Conservation (phyloP, 1,284 basidiomycete species). For the Ustilago shanxiensis region DNA sequence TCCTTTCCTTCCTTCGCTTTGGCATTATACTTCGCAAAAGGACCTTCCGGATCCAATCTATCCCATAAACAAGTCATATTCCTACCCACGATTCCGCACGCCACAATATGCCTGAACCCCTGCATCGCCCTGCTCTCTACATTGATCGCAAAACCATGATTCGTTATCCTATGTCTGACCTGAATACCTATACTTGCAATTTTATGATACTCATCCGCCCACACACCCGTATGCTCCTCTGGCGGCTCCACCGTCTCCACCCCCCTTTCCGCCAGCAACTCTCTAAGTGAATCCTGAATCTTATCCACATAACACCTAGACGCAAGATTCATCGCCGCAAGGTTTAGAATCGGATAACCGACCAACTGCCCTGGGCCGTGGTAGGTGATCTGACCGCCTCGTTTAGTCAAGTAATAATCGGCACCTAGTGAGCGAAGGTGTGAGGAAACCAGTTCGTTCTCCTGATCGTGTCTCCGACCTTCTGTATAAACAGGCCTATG, state of each 20-base stretch:
- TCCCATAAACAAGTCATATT: conserved; percentile 74
- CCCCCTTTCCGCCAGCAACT: conserved; percentile 72
- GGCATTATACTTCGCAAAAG: conserved; percentile 20
- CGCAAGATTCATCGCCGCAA: conserved; percentile 74
- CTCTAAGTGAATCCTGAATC: conserved; percentile 77
- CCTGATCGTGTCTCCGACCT: conserved; percentile 79
- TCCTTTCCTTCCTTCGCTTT: not conserved
- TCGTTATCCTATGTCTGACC: conserved; percentile 90
- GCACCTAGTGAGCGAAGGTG: conserved; percentile 83
- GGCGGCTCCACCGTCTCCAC: conserved; percentile 72
- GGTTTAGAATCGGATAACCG: conserved; percentile 92
- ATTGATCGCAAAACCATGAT: conserved; percentile 95
- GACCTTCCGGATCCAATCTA: conserved; percentile 12
- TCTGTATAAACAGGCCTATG: conserved; percentile 95
- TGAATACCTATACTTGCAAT: conserved; percentile 96
- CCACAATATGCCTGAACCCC: conserved; percentile 87
- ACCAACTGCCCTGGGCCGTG: conserved; percentile 98
- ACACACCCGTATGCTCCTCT: conserved; percentile 65
- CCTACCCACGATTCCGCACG: conserved; percentile 91
- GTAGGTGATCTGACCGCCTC: conserved; percentile 95
- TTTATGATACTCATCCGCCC: conserved; percentile 74
- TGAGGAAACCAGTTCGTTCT: conserved; percentile 74
- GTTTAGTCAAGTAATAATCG: conserved; percentile 83
- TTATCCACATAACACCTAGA: conserved; percentile 81
- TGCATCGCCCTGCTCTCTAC: conserved; percentile 80